Evolutionary conservation across 2,329 filamentous ascomycete species (phyloP), one percentile per base, ranked within the genome.

Genomic region (Pseudogymnoascus pannorum): DNA sequence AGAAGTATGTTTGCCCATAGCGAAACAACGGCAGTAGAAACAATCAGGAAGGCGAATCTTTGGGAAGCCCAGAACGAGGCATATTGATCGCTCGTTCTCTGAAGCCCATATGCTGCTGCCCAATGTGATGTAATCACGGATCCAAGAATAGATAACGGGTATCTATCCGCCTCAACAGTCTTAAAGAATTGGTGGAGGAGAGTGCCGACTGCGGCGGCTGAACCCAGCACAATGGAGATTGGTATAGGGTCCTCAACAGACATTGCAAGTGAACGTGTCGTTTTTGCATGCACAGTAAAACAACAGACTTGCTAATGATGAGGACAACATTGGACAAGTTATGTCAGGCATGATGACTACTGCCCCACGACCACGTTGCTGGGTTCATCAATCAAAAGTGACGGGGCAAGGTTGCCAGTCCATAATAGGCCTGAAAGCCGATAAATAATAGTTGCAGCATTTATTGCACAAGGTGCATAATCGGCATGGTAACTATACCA

Each of bases 1-100:
- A 66, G 11, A 9, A 63, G 36, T 18, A 64, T 66, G n/a, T 29
- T 48, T 33, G 58, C 40, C 33, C 57, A 59, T 42, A 54, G 26
- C 26, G 48, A 54, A 54, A 54, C 26, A 54, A 54, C 26, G 2
- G 48, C 48, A 31, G 48, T 31, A 31, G 48, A 54, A 54, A 54
- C 24, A 11, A 54, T 54, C 24, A 54, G 48, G n/a, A 54, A 54
- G 9, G 48, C 48, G 48, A 54, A 26, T 54, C 48, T 8, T 7
- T 54, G 48, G 24, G 48, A 54, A 54, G 48, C 48, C 48, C 48
- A 54, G n/a, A 31, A 54, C 9, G 48, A 31, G n/a, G 48, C 48
- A 54, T 54, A 54, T 29, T 54, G 48, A 2, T 54, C 48, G 24
- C 48, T 54, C 8, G 48, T 18, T 24, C 24, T 54, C 48, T 31